Percentiles rank a stretch among this genome's conserved stretches.
phyloP scores from a whole-genome alignment of 2,329 filamentous ascomycete species.

The Aspergillus sp. region DNA sequence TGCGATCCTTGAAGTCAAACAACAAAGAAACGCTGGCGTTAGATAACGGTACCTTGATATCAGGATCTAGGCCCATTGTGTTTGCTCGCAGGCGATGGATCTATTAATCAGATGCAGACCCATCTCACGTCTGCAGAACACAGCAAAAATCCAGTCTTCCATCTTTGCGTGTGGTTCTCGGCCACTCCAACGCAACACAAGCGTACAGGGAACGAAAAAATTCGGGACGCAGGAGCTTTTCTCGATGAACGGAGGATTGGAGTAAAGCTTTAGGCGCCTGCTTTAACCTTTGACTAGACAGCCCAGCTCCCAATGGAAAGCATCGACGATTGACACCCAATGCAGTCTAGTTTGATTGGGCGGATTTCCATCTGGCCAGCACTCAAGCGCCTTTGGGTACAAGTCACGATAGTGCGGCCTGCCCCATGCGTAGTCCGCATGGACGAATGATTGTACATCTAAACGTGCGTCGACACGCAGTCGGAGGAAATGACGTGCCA shows the following conservation, averaged over 20 bases:
- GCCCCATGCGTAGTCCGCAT: conserved; percentile 1
- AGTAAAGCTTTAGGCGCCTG: conserved; percentile 1
- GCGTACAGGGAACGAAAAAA: neutral
- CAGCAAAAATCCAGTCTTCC: neutral
- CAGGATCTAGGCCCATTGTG: conserved; percentile 1
- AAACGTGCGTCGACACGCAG: conserved; percentile 9
- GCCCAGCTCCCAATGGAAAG: conserved; percentile 9
- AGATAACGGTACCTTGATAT: neutral
- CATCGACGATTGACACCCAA: conserved; percentile 8
- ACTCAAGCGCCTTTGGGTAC: conserved; percentile 12
- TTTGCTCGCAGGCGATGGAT: neutral
- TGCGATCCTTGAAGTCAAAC: neutral
- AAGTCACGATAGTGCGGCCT: conserved; percentile 17
- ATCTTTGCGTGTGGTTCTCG: neutral
- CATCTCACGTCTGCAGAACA: neutral
- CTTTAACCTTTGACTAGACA: conserved; percentile 7
- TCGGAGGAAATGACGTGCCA: conserved; percentile 21
- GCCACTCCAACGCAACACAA: neutral
- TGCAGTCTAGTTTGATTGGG: conserved; percentile 9
- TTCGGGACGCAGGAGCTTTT: neutral
- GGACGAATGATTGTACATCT: conserved; percentile 7
- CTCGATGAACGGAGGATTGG: neutral
- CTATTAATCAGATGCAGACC: neutral
- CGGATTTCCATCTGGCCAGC: conserved; percentile 9
- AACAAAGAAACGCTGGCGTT: neutral